phyloP scores from a whole-genome alignment of 495 filamentous ascomycete genomes.

The Daldinia decipiens region DNA sequence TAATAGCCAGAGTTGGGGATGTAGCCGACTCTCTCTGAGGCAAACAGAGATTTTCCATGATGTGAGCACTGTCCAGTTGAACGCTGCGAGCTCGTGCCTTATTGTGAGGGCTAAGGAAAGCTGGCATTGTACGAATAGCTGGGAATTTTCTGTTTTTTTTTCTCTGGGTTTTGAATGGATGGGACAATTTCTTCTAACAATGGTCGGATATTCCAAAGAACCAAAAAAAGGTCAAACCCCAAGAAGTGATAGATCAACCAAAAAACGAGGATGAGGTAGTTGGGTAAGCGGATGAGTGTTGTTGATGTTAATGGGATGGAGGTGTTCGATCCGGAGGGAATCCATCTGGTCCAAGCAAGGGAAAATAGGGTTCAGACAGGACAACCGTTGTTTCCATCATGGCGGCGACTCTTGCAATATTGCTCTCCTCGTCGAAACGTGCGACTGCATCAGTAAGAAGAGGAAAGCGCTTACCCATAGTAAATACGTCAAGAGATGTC shows the following conservation, averaged over 20 bases:
- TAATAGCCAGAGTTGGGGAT: slow-evolving; percentile 38
- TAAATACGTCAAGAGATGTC: slow-evolving; percentile 50
- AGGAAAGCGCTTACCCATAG: slow-evolving; percentile 61
- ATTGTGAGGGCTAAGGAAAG: slow-evolving; percentile 56
- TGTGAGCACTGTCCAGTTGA: slow-evolving; percentile 54
- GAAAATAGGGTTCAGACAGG: slow-evolving; percentile 7
- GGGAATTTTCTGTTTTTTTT: slow-evolving; percentile 24
- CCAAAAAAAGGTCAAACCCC: slow-evolving; percentile 49
- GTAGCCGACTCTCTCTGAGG: slow-evolving; percentile 39
- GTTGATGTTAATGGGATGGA: slow-evolving; percentile 37
- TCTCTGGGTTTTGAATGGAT: slow-evolving; percentile 40
- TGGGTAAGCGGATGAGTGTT: slow-evolving; percentile 15
- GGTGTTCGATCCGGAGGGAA: slow-evolving; percentile 41
- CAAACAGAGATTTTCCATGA: slow-evolving; percentile 42
- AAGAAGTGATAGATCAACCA: slow-evolving; percentile 54
- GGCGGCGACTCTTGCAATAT: slow-evolving; percentile 45
- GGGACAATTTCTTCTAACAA: slow-evolving; percentile 45
- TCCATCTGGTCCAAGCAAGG: slow-evolving; percentile 23
- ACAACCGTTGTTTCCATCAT: slow-evolving; percentile 30
- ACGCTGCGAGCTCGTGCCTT: slow-evolving; percentile 57
- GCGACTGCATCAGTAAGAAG: slow-evolving; percentile 43
- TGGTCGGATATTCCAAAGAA: slow-evolving; percentile 52
- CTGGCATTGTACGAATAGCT: slow-evolving; percentile 47
- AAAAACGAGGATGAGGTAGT: slow-evolving; percentile 32
- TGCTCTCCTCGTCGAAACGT: slow-evolving; percentile 47